phyloP scores from a whole-genome alignment of 2,329 filamentous ascomycete genomes.

The Fusarium phyllophilum region DNA sequence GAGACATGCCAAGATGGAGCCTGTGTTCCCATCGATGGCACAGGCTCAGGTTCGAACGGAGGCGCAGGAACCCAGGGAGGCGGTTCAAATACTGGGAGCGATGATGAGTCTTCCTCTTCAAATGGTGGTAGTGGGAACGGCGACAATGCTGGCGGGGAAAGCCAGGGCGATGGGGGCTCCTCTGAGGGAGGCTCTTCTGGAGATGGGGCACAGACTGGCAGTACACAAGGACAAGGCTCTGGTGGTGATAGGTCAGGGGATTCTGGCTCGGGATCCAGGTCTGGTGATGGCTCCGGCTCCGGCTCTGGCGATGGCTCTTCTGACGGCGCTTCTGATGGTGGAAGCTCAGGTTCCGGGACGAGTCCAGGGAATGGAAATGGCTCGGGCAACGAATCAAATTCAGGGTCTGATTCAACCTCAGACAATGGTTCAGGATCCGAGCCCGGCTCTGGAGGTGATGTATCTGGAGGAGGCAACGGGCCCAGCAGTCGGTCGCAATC shows the following conservation, averaged over 20 bases:
- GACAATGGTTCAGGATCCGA: neutral
- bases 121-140: neutral
- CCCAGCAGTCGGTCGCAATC: neutral
- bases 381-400: neutral
- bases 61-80: neutral
- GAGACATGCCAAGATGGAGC: slow-evolving; percentile 23
- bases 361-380: neutral
- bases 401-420: neutral
- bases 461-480: neutral
- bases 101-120: neutral
- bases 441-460: neutral
- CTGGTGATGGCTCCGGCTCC: neutral
- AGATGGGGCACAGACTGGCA: neutral
- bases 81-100: neutral
- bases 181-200: neutral
- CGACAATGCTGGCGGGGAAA: neutral
- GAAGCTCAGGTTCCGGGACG: neutral
- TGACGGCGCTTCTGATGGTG: neutral
- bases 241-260: neutral
- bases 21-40: neutral
- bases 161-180: neutral
- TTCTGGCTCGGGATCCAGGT: neutral
- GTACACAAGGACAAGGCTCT: slow-evolving; percentile 5
- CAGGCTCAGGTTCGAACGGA: neutral
- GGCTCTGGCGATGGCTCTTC: neutral